phyloP scores from a whole-genome alignment of 2,329 filamentous ascomycete species.

The Colletotrichum spaethianum region DNA sequence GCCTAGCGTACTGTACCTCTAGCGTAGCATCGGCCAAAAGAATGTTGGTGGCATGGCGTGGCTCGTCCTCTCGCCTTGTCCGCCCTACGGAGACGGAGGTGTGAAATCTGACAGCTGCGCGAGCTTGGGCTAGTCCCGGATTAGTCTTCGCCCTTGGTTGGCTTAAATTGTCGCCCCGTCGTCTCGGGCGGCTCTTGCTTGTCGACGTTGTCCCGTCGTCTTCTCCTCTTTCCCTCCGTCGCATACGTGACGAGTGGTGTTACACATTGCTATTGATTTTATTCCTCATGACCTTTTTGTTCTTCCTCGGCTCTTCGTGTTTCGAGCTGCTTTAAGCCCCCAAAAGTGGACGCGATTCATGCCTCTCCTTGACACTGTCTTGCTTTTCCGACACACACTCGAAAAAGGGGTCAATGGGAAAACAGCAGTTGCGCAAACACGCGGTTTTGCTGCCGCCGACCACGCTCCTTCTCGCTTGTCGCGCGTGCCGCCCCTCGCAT shows the following conservation, averaged over 20 bases:
- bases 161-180: constrained; percentile 13
- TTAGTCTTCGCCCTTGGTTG: constrained; percentile 7
- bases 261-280: not conserved
- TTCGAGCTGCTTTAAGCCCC: no score
- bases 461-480: constrained; percentile 4
- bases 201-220: not conserved
- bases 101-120: constrained; percentile 30
- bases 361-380: no score
- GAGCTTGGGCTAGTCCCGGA: not conserved
- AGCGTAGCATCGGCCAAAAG: constrained; percentile 2
- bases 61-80: constrained; percentile 10
- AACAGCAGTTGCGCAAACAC: not conserved
- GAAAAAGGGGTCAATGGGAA: no score
- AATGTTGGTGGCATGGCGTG: constrained; percentile 17
- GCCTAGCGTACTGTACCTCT: constrained; percentile 14
- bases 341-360: no score
- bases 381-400: no score
- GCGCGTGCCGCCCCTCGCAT: constrained; percentile 16
- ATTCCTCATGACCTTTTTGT: no score
- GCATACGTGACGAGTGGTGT: not conserved
- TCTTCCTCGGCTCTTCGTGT: no score
- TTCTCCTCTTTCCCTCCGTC: not conserved
- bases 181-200: constrained; percentile 5
- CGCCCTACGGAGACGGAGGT: constrained; percentile 30
- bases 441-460: not conserved